Evolutionary conservation across 257 asterid genomes (phyloP).

Genomic region (Plantago elongata): DNA sequence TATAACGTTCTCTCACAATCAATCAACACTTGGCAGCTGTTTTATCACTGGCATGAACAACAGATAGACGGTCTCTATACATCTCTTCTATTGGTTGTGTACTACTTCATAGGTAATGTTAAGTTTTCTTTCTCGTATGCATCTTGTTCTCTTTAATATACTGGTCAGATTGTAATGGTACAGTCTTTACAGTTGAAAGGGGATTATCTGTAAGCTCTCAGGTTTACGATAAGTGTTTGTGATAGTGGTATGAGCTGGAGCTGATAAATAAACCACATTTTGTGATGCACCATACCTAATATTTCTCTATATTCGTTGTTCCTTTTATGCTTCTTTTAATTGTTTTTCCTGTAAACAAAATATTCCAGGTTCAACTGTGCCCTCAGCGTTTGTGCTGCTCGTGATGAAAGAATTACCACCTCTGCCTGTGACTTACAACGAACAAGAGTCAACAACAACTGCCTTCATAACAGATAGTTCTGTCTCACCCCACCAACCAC

Average conservation of each 20-base stretch:
- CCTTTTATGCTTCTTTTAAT: background rate
- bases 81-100: conserved; percentile 59
- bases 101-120: conserved; percentile 69
- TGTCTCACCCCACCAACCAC: conserved; percentile 37
- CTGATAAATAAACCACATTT: background rate
- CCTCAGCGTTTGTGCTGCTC: conserved; percentile 69
- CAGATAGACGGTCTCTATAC: conserved; percentile 35
- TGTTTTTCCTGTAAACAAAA: background rate
- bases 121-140: no score
- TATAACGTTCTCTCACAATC: background rate
- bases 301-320: background rate
- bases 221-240: no score
- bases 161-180: no score
- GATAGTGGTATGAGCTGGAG: no score
- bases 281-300: background rate
- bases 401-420: conserved; percentile 96
- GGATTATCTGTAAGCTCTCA: no score
- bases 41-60: conserved; percentile 60
- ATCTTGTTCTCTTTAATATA: no score
- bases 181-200: no score
- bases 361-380: conserved; percentile 82
- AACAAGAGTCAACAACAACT: conserved; percentile 55
- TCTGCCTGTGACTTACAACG: conserved; percentile 34
- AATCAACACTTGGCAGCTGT: conserved; percentile 51
- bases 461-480: conserved; percentile 62